Base-by-base conservation (phyloP, 1,284 basidiomycete genomes). In the Fomitopsis betulina region DNA sequence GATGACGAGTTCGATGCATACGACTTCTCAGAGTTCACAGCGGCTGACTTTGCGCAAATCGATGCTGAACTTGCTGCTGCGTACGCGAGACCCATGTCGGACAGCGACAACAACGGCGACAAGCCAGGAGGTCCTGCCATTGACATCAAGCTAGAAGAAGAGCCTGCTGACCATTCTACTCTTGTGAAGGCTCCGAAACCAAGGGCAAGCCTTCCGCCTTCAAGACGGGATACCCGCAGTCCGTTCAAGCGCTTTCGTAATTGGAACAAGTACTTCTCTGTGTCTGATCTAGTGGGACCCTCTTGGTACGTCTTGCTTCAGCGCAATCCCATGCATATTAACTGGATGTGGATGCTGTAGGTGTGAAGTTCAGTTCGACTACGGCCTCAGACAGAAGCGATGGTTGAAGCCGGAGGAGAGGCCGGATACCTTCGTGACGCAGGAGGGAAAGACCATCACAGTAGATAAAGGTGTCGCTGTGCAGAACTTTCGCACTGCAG, bases 331-430 rank as follows among this genome's bases (percentile, higher is more conserved):
- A 43, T 43, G 37, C 37, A 38, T 23, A 23, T 10, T 10, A 12
- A n/a, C 12, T 13, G 25, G 25, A 27, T 17, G 13, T 27, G 23
- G 12, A 47, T 9, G 4, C 9, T 43, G 15, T 27, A 90, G 87
- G 87, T 90, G 88, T 66, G 88, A 90, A 66, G 77, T 93, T 56
- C 91, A 94, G 68, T 86, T 82, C 67, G 87, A 91, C 61, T 92
- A 92, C 65, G 82, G 86, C 2, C 74, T 91, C 30, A 79, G 81
- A 27, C 83, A 85, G 62, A 74, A 77, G 56, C 80, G 89, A 7
- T 76, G 76, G 54, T 76, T 76, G 43, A 83, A 82, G 5, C 67
- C 88, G 0, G 72, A 74, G 12, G 59, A 78, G 19, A 79, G 92
- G 39, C 90, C 91, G 0, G 63, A 72, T 5, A 74, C 80, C 0